Conservation (phyloP, 164 flowering plant species). For the Cinnamomum chago region DNA sequence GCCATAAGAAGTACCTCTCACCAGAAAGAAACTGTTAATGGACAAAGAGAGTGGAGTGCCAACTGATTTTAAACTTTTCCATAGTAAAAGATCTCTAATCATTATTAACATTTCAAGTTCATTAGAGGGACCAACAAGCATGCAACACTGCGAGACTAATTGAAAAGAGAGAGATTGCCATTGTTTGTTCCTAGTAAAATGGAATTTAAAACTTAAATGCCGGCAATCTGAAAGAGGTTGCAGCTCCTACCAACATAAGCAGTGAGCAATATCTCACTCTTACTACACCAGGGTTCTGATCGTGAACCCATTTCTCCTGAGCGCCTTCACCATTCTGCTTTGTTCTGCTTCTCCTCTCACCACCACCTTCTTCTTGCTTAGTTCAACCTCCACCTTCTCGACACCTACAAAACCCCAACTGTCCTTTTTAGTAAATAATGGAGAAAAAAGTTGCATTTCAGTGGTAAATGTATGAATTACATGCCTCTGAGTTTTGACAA, state of each 20-base stretch:
- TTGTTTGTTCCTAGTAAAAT: background rate
- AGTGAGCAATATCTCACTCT: conserved; percentile 8
- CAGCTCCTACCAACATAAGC: conserved; percentile 4
- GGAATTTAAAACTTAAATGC: background rate
- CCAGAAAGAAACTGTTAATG: too few relatives aligned
- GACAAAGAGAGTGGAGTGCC: too few relatives aligned
- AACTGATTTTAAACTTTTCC: too few relatives aligned
- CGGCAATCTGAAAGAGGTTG: background rate
- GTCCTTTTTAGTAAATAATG: too few relatives aligned
- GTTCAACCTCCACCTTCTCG: conserved; percentile 7
- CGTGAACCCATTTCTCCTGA: conserved; percentile 8
- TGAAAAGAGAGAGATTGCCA: background rate
- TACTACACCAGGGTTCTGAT: conserved; percentile 10
- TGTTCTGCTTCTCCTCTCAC: conserved; percentile 10
- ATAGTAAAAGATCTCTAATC: background rate
- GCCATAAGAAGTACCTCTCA: too few relatives aligned
- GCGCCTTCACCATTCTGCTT: background rate
- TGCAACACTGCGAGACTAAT: background rate
- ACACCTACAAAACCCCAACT: conserved; percentile 3
- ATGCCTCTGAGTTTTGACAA: background rate
- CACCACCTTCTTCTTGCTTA: conserved; percentile 9
- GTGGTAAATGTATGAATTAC: background rate
- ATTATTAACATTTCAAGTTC: background rate
- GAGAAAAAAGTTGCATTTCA: too few relatives aligned
- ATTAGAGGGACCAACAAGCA: background rate